A percentile compares a stretch with the other conserved stretches of the same genome.
Conservation (phyloP, 164 flowering plant genomes). For the Magnolia officinalis region DNA sequence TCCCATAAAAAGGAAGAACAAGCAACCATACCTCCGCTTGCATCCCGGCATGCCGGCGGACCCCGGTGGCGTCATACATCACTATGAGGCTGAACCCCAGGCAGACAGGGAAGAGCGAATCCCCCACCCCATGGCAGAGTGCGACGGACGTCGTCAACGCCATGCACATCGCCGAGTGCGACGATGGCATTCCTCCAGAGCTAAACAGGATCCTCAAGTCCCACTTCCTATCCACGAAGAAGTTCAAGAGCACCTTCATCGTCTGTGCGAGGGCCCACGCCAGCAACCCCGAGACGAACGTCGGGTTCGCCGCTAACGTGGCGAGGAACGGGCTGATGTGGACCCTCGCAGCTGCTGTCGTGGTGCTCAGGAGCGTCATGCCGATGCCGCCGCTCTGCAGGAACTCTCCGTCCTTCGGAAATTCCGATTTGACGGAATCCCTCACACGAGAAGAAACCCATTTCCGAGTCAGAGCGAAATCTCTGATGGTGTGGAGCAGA, state of each 20-base stretch:
- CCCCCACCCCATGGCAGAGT: slow-evolving; percentile 80
- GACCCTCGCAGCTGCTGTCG: slow-evolving; percentile 39
- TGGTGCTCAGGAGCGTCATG: slow-evolving; percentile 53
- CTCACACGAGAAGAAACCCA: slow-evolving; percentile 31
- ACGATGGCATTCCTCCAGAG: slow-evolving; percentile 94
- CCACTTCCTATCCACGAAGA: slow-evolving; percentile 80
- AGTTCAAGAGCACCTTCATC: slow-evolving; percentile 58
- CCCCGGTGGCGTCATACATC: slow-evolving; percentile 95
- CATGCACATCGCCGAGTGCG: slow-evolving; percentile 83
- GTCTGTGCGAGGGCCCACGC: slow-evolving; percentile 76
- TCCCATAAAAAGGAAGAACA: background rate
- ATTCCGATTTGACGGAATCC: slow-evolving; percentile 14
- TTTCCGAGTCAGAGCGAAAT: slow-evolving; percentile 18
- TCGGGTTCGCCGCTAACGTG: slow-evolving; percentile 71
- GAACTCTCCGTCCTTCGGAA: slow-evolving; percentile 10
- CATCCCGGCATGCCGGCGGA: slow-evolving; percentile 91
- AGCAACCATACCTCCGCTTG: slow-evolving; percentile 66
- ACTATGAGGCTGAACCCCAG: slow-evolving; percentile 85
- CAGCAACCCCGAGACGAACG: slow-evolving; percentile 61
- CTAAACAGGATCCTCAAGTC: slow-evolving; percentile 61
- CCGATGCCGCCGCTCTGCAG: slow-evolving; percentile 63
- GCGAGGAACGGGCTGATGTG: slow-evolving; percentile 64
- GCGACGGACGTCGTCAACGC: slow-evolving; percentile 89
- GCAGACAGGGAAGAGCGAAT: slow-evolving; percentile 84
- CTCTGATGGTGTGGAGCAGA: slow-evolving; percentile 33